Evolutionary conservation across 805 yeast species (phyloP).

Genomic region (Kuraishia hungarica): DNA sequence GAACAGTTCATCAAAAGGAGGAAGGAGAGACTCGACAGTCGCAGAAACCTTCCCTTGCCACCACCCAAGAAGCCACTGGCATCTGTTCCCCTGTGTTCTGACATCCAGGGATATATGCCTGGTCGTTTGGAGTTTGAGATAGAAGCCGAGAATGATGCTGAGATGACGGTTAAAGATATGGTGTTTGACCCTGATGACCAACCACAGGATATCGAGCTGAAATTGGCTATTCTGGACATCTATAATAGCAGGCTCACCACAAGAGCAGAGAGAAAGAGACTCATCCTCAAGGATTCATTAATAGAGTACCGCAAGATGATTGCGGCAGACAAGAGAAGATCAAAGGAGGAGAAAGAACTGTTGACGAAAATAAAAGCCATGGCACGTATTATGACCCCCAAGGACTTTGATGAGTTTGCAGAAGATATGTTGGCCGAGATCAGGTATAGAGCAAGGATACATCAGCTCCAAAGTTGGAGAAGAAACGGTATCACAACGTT

Average conservation of each 20-base stretch:
- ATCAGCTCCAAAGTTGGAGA: slow-evolving; percentile 91
- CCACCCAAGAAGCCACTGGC: slow-evolving; percentile 86
- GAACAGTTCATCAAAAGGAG: slow-evolving; percentile 61
- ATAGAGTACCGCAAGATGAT: slow-evolving; percentile 81
- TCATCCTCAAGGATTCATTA: slow-evolving; percentile 65
- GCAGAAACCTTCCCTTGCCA: slow-evolving; percentile 67
- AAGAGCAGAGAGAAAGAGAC: slow-evolving; percentile 88
- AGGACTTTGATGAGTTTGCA: slow-evolving; percentile 71
- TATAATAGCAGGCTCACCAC: slow-evolving; percentile 84
- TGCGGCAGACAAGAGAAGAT: slow-evolving; percentile 73
- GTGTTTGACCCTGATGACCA: slow-evolving; percentile 90
- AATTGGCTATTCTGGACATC: slow-evolving; percentile 78
- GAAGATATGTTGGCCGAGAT: slow-evolving; percentile 72
- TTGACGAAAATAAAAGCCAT: slow-evolving; percentile 69
- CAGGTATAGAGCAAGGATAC: slow-evolving; percentile 70
- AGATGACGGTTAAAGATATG: slow-evolving; percentile 89
- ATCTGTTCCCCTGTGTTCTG: slow-evolving; percentile 93
- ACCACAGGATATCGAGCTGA: slow-evolving; percentile 81
- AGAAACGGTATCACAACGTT: slow-evolving; percentile 77
- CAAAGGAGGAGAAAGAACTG: slow-evolving; percentile 85
- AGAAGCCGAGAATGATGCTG: slow-evolving; percentile 96
- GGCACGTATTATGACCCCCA: slow-evolving; percentile 70
- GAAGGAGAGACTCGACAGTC: slow-evolving; percentile 61
- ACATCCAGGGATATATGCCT: slow-evolving; percentile 97
- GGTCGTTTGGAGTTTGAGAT: slow-evolving; percentile 95